Evolutionary conservation across 2,329 filamentous ascomycete species (phyloP), one percentile per base, ranked within the genome.

Genomic region (Aphanoascus verrucosus): DNA sequence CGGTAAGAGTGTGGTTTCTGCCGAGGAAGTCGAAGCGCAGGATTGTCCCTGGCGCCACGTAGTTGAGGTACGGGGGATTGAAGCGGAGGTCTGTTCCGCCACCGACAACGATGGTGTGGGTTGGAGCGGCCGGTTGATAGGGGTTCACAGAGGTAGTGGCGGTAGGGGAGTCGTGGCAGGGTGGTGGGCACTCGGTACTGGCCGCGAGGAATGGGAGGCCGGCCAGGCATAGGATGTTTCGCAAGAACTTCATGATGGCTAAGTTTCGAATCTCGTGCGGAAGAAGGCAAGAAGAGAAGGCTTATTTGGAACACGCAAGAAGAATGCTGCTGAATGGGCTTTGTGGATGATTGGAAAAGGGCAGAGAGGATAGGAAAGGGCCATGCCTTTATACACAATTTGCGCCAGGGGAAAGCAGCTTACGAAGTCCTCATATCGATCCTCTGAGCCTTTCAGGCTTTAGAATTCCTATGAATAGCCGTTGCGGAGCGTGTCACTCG

Each of bases 1-100:
- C 84, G 1, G 84, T 86, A 53, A 79, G 81, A 28, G 84, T 87
- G 76, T 89, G 85, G 75, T 88, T 88, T 67, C 77, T 72, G 60
- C 78, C 77, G 69, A 82, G 74, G 74, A 88, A 88, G 59, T 80
- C 77, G 70, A 88, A 88, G 65, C 85, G 70, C 60, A 89, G 79
- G 64, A 81, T 82, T 67, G 88, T 84, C 55, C 85, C 85, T 2
- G 84, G 69, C 41, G 72, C 72, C 45, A 85, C 81, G 17, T 52
- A 11, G 42, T 67, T 65, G 61, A 88, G 71, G 58, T 77, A 69
- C 55, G 80, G 72, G 32, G 85, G 85, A 34, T 72, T 74, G 71
- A 79, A 89, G 46, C 77, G 70, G 35, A 88, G 74, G 34, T 47
- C 49, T 4, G 49, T 49, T 50, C 81, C 80, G 28, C 76, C 77